These are phyloP conservation scores for Echinochloa phyllopogon DNA, from an alignment of 176 grass and related monocot species.

Conservation along the genomic window DNA sequence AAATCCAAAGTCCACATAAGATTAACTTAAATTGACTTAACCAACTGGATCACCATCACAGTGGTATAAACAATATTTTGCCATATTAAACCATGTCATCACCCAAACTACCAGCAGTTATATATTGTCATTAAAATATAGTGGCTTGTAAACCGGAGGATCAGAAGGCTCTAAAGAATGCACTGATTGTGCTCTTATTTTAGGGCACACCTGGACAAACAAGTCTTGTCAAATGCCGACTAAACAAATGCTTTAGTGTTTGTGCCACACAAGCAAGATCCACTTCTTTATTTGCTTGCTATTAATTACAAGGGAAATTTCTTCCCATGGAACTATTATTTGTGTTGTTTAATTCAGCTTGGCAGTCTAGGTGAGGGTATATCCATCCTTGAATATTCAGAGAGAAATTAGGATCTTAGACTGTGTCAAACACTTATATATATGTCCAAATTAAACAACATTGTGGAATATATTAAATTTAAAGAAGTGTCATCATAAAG, in stretches of 20 bases:
- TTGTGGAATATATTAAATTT: conserved; percentile 14
- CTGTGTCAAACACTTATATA: conserved; percentile 45
- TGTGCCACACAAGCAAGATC: conserved; percentile 57
- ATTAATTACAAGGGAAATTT: conserved; percentile 42
- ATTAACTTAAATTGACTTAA: conserved; percentile 64
- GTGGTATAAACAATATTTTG: conserved; percentile 29
- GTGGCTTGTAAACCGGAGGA: conserved; percentile 43
- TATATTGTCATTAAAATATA: conserved; percentile 42
- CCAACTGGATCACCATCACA: conserved; percentile 46
- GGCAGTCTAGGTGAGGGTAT: conserved; percentile 52
- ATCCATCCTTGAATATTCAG: conserved; percentile 36
- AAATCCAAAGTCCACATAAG: conserved; percentile 49
- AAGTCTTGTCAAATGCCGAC: conserved; percentile 57
- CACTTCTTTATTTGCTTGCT: conserved; percentile 27
- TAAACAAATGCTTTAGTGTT: conserved; percentile 55
- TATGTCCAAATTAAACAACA: conserved; percentile 31
- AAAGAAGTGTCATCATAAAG: conserved; percentile 33
- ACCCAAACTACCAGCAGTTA: conserved; percentile 50
- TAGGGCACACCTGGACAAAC: conserved; percentile 56
- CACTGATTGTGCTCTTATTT: conserved; percentile 58
- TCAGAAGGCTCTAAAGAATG: conserved; percentile 54
- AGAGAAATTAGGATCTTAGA: conserved; percentile 50
- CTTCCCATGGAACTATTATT: conserved; percentile 37
- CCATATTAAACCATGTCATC: conserved; percentile 39
- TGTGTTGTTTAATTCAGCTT: conserved; percentile 57